Conservation (phyloP, 805 yeast species). For the Brettanomyces sp. region DNA sequence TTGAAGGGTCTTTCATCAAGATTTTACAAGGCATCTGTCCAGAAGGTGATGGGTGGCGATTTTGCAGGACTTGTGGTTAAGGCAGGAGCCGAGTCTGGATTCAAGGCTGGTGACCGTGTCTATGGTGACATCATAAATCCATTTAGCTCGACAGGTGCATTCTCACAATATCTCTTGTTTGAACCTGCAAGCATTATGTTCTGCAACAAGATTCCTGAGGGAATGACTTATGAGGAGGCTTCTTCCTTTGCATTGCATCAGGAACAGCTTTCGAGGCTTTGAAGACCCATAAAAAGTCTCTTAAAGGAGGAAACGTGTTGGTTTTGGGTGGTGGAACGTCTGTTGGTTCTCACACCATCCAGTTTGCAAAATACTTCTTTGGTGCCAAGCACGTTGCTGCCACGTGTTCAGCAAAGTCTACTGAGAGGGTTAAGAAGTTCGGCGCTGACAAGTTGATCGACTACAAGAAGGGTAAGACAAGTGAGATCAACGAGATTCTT, state of each 20-base stretch:
- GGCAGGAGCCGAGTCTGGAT: conserved; percentile 11
- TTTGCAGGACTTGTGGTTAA: conserved; percentile 16
- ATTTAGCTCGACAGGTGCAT: conserved; percentile 26
- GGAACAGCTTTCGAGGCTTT: conserved; percentile 44
- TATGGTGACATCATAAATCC: conserved; percentile 9
- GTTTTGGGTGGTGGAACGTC: conserved; percentile 70
- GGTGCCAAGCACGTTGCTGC: conserved; percentile 46
- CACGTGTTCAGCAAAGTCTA: conserved; percentile 29
- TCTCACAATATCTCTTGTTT: conserved; percentile 34
- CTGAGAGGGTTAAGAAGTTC: conserved; percentile 11
- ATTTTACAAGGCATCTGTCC: conserved; percentile 4
- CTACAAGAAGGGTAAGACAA: conserved; percentile 37
- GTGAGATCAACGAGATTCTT: conserved; percentile 27
- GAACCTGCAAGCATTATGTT: conserved; percentile 21
- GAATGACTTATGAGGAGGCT: conserved; percentile 43
- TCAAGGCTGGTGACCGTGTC: conserved; percentile 14
- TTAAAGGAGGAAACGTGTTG: conserved; percentile 39
- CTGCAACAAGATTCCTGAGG: conserved; percentile 34
- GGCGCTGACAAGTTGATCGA: conserved; percentile 58
- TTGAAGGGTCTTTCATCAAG: conserved; percentile 5
- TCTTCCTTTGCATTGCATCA: conserved; percentile 58
- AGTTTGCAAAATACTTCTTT: conserved; percentile 42
- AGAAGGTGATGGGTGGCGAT: conserved; percentile 16
- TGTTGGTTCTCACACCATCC: conserved; percentile 51
- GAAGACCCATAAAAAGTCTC: conserved; percentile 15